Evolutionary conservation across 2,329 filamentous ascomycete species (phyloP), one percentile per base, ranked within the genome.

Genomic region (Exophiala phaeomuriformis): DNA sequence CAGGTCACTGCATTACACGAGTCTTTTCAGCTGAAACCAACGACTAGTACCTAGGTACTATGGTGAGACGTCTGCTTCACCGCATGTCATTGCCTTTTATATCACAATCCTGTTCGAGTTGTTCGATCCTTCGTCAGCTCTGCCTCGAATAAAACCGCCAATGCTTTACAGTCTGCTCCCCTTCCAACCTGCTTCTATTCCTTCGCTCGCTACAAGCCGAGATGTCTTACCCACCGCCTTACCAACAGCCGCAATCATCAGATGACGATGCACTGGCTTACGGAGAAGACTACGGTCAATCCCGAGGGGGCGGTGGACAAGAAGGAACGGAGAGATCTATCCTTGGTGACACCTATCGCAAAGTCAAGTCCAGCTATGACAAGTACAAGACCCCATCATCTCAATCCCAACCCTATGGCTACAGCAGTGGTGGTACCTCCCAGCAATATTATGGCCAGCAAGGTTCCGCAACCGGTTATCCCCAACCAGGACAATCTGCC

Each of bases 241-340:
- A 56, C 49, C 55, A 48, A 36, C 50, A 51, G 12, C 52, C 19
- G 19, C 19, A 19, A 19, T 19, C 29, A 9, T 63, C 67, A 47
- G 64, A 71, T 52, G 74, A 80, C 59, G 75, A 81, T 61, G 70
- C 72, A 56, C 63, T 81, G 64, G 78, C 78, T 51, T 81, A 81
- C 64, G 78, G 78, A 57, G 72, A 77, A 35, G 77, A 77, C 60
- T 68, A 74, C 53, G 66, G 62, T 32, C 64, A 69, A 12, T 63
- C 56, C 29, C 54, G 64, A 42, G 63, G 64, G 63, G 55, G 63
- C 59, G 57, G 68, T 54, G 49, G 66, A 63, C 48, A 66, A 40
- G 63, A 59, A 35, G 72, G 73, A 42, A 69, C 68, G 39, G 72
- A 77, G 41, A 70, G 77, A 39, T 75, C 77, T n/a, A 64, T 81